Percentiles rank a stretch among this genome's conserved stretches.
Evolutionary conservation across 1,284 basidiomycete species (phyloP).

Genomic region (Puccinia novopanici): DNA sequence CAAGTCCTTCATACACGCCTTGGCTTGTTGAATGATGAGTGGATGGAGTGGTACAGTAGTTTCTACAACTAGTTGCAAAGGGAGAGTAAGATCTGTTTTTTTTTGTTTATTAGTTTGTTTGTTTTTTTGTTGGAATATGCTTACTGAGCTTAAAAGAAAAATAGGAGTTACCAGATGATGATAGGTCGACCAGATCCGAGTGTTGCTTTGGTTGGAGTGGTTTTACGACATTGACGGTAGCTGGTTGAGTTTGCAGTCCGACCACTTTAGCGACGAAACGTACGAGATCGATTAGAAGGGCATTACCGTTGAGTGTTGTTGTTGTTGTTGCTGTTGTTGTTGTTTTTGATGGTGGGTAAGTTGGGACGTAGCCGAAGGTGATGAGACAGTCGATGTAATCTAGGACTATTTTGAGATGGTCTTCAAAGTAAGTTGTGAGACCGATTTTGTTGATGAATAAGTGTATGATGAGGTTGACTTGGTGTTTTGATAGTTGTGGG

Average conservation of each 20-base stretch:
- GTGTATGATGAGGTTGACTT: conserved; percentile 42
- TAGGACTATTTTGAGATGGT: conserved; percentile 31
- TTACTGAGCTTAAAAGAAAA: neutral
- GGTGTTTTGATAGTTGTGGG: conserved; percentile 28
- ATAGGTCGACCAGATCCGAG: conserved; percentile 27
- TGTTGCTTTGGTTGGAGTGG: conserved; percentile 14
- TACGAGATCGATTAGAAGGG: conserved; percentile 33
- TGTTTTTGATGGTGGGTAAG: neutral
- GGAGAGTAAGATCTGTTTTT: conserved; percentile 16
- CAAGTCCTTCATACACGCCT: conserved; percentile 48
- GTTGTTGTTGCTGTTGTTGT: too few species aligned
- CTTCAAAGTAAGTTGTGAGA: neutral
- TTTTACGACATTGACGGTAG: conserved; percentile 13
- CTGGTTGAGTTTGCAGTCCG: conserved; percentile 12
- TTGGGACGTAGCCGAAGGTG: conserved; percentile 42
- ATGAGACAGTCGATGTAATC: conserved; percentile 39
- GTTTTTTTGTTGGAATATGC: neutral
- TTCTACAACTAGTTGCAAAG: conserved; percentile 7
- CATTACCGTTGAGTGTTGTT: neutral
- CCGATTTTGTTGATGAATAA: conserved; percentile 29
- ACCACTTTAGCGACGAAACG: conserved; percentile 39
- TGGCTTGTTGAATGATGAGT: conserved; percentile 42
- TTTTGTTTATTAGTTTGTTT: neutral
- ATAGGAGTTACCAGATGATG: conserved; percentile 11
- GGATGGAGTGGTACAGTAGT: neutral